Evolutionary conservation across 805 yeast genomes (phyloP).

Genomic region (Yamadazyma ubonensis): DNA sequence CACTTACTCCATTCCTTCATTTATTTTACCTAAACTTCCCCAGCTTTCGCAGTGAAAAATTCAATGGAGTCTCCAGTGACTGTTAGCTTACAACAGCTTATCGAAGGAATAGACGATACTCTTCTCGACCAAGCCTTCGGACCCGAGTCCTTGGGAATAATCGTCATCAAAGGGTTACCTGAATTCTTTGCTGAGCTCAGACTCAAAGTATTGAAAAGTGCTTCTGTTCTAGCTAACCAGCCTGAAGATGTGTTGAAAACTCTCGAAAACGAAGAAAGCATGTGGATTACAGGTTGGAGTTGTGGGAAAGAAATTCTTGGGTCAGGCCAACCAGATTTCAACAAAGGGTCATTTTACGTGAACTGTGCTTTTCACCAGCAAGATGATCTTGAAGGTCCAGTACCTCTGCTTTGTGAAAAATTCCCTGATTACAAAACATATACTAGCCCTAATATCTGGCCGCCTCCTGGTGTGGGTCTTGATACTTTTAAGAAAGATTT

Average conservation of each 20-base stretch:
- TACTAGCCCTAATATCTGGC: slow-evolving; percentile 55
- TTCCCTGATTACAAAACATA: slow-evolving; percentile 42
- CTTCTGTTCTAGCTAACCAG: slow-evolving; percentile 43
- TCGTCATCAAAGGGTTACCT: slow-evolving; percentile 47
- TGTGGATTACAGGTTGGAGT: slow-evolving; percentile 62
- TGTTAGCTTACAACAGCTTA: slow-evolving; percentile 30
- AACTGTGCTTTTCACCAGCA: slow-evolving; percentile 56
- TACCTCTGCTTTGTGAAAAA: slow-evolving; percentile 25
- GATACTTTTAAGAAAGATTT: slow-evolving; percentile 34
- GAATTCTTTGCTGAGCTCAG: slow-evolving; percentile 37
- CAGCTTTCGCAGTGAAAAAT: background rate
- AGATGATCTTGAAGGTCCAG: slow-evolving; percentile 46
- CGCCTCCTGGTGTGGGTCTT: slow-evolving; percentile 26
- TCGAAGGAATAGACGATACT: slow-evolving; percentile 28
- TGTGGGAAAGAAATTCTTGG: slow-evolving; percentile 53
- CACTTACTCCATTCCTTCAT: no score
- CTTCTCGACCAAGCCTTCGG: slow-evolving; percentile 50
- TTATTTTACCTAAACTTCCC: no score
- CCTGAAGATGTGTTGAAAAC: slow-evolving; percentile 29
- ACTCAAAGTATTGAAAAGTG: slow-evolving; percentile 39
- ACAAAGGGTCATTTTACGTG: slow-evolving; percentile 58
- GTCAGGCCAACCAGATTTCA: slow-evolving; percentile 43
- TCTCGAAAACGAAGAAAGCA: slow-evolving; percentile 49
- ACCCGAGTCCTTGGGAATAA: slow-evolving; percentile 53
- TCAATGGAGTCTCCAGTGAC: slow-evolving; percentile 24